These are phyloP conservation scores for Camelina neglecta DNA, from an alignment of 345 rosid species.

Conservation along the genomic window DNA sequence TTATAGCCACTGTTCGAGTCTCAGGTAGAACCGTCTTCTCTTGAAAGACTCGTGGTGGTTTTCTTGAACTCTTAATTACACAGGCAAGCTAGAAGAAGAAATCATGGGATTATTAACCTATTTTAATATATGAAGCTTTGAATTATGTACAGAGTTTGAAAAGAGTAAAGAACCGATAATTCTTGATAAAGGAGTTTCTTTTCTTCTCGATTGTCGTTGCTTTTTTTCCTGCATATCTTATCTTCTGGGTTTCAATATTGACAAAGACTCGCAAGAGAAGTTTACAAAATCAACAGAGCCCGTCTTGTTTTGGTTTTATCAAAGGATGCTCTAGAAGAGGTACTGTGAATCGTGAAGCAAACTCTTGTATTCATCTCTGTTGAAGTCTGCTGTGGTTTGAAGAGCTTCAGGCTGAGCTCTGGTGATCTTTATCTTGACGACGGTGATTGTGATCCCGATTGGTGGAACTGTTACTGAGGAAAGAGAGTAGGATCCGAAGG, in stretches of 20 bases:
- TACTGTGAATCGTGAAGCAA: not conserved
- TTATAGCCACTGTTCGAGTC: slow-evolving; percentile 55
- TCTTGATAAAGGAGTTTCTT: not conserved
- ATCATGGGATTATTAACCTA: slow-evolving; percentile 26
- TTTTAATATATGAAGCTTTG: slow-evolving; percentile 31
- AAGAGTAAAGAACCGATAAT: not conserved
- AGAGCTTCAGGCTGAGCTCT: slow-evolving; percentile 14
- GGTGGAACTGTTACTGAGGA: slow-evolving; percentile 16
- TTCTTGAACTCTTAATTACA: slow-evolving; percentile 16
- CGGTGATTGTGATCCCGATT: slow-evolving; percentile 3
- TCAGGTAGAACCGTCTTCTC: slow-evolving; percentile 44
- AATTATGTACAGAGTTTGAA: slow-evolving; percentile 38
- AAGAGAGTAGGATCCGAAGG: slow-evolving; percentile 35
- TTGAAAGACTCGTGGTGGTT: slow-evolving; percentile 24
- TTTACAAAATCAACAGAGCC: not conserved
- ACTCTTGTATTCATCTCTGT: not conserved
- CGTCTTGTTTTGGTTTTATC: not conserved
- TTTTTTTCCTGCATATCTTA: not conserved
- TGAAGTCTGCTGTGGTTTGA: not conserved
- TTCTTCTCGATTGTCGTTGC: not conserved
- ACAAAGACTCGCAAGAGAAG: not conserved
- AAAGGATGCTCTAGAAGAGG: not conserved
- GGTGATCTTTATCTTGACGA: slow-evolving; percentile 19
- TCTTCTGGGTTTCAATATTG: slow-evolving; percentile 6
- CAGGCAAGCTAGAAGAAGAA: slow-evolving; percentile 19